Percentiles rank a stretch among this genome's conserved stretches.
Evolutionary conservation across 768 basidiomycete species (phyloP).

Genomic region (Serendipita sp.): DNA sequence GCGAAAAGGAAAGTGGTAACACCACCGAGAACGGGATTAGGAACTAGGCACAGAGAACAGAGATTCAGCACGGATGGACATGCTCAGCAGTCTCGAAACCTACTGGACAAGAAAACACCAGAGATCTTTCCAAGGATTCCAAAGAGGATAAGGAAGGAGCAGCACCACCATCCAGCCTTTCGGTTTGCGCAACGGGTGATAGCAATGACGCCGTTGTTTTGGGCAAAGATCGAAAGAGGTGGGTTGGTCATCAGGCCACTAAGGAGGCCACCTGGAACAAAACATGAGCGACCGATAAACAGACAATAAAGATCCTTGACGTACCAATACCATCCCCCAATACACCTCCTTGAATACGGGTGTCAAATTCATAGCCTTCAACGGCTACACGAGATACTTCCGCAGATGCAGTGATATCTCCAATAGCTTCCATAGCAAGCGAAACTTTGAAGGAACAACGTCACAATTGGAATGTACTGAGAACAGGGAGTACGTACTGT

Average conservation of each 20-base stretch:
- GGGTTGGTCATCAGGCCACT: conserved; percentile 70
- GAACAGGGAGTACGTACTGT: conserved; percentile 23
- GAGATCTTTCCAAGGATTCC: conserved; percentile 70
- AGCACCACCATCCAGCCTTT: conserved; percentile 63
- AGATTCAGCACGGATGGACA: not conserved
- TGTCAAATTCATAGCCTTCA: conserved; percentile 60
- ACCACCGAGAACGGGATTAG: conserved; percentile 65
- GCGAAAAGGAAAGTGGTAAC: conserved; percentile 82
- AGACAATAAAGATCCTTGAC: not conserved
- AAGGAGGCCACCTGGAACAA: conserved; percentile 34
- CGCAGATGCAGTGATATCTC: conserved; percentile 67
- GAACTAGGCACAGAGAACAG: conserved; percentile 26
- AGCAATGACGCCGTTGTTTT: conserved; percentile 72
- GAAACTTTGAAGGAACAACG: conserved; percentile 33
- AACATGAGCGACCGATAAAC: not conserved
- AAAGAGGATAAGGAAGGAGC: conserved; percentile 61
- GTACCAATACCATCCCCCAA: conserved; percentile 26
- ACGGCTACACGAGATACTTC: conserved; percentile 67
- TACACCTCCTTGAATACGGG: conserved; percentile 68
- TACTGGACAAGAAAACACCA: conserved; percentile 65
- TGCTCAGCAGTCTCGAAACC: conserved; percentile 11
- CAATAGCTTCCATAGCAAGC: conserved; percentile 68
- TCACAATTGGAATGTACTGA: conserved; percentile 15
- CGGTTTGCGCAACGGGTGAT: conserved; percentile 76
- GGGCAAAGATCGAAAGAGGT: conserved; percentile 60